phyloP scores from a whole-genome alignment of 2,329 filamentous ascomycete genomes.

The Aspergillus ustus region DNA sequence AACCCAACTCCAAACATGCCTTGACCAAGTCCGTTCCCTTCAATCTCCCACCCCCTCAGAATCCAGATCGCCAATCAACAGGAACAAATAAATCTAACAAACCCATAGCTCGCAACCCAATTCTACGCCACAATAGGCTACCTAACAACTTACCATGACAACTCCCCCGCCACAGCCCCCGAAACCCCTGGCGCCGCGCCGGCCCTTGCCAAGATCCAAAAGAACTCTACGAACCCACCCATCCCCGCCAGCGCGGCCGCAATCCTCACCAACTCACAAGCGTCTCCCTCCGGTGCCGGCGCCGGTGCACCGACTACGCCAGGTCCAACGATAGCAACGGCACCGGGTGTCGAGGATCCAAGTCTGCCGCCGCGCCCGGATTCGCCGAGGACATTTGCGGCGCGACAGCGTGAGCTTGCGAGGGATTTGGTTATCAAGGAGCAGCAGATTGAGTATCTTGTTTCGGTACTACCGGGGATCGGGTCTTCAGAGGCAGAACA shows the following conservation, averaged over 20 bases:
- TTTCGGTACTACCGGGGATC: constrained; percentile 52
- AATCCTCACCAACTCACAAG: constrained; percentile 18
- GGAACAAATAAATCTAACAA: constrained; percentile 16
- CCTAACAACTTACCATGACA: constrained; percentile 52
- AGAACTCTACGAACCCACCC: constrained; percentile 43
- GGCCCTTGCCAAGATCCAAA: constrained; percentile 46
- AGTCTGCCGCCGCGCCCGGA: constrained; percentile 45
- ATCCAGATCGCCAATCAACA: background rate
- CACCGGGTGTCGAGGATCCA: constrained; percentile 24
- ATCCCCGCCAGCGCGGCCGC: constrained; percentile 34
- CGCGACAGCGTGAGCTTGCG: constrained; percentile 52
- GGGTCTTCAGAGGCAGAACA: constrained; percentile 51
- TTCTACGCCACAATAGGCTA: constrained; percentile 57
- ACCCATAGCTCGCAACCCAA: constrained; percentile 53
- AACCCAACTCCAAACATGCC: constrained; percentile 56
- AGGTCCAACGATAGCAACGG: constrained; percentile 12
- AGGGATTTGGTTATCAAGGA: constrained; percentile 55
- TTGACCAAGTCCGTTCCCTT: constrained; percentile 49
- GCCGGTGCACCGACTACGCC: constrained; percentile 29
- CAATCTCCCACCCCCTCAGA: background rate
- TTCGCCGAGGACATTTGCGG: constrained; percentile 46
- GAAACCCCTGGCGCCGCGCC: constrained; percentile 39
- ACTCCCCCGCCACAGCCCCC: constrained; percentile 43
- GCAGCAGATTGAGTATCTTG: constrained; percentile 56
- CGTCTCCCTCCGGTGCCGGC: constrained; percentile 21